A percentile compares a stretch with the other conserved stretches of the same genome.
These are phyloP conservation scores for Chalciporus piperatus DNA, from an alignment of 768 basidiomycete genomes.

Conservation along the genomic window DNA sequence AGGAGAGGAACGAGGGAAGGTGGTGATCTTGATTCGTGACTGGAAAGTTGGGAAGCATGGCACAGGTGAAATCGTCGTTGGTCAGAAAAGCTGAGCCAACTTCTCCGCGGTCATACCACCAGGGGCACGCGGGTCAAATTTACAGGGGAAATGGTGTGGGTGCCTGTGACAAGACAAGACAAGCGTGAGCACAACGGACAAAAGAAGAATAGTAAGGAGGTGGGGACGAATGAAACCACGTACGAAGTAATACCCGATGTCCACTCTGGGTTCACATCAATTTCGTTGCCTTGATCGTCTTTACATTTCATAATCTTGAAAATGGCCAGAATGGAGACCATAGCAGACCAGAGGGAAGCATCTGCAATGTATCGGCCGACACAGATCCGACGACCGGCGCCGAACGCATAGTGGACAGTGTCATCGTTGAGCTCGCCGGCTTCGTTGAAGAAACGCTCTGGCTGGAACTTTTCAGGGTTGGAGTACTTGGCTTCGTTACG, in stretches of 20 bases:
- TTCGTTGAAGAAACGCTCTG: conserved; percentile 33
- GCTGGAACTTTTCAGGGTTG: conserved; percentile 33
- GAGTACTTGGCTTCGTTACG: conserved; percentile 35
- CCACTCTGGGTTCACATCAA: conserved; percentile 22
- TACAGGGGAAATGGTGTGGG: conserved; percentile 25
- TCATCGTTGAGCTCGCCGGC: conserved; percentile 27
- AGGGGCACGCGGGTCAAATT: conserved; percentile 21
- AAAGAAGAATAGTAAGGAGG: not conserved
- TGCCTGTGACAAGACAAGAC: conserved; percentile 11
- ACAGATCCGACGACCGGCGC: conserved; percentile 37
- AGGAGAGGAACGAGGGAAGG: not conserved
- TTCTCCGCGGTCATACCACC: conserved; percentile 15
- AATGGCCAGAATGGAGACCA: conserved; percentile 31
- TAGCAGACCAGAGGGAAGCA: conserved; percentile 37
- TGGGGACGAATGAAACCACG: not conserved
- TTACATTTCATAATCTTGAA: conserved; percentile 33
- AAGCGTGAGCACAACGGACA: not conserved
- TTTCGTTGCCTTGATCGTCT: conserved; percentile 23
- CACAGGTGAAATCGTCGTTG: not conserved
- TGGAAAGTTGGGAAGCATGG: not conserved
- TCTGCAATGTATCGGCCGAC: conserved; percentile 46
- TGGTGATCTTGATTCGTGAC: not conserved
- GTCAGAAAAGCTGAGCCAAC: conserved; percentile 20
- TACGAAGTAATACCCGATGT: conserved; percentile 28
- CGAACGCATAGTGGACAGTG: conserved; percentile 30